These are phyloP conservation scores for Ogataea kodamae DNA, from an alignment of 805 yeast genomes.

Conservation along the genomic window DNA sequence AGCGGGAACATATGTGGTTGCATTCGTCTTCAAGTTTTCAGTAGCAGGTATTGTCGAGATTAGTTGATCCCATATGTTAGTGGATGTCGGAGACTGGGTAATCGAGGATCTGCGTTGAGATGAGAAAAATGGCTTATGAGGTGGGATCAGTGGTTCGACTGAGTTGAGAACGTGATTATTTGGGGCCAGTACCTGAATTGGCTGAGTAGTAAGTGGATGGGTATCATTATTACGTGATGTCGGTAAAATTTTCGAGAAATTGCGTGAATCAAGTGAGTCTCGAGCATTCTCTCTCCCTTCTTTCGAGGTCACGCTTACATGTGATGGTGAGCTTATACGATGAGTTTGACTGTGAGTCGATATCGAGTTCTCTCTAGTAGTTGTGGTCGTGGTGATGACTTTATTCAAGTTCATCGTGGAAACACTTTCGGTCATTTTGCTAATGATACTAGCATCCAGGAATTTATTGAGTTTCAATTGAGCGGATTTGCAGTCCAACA, in stretches of 20 bases:
- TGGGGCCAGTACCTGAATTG: constrained; percentile 18
- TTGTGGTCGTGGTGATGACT: constrained; percentile 25
- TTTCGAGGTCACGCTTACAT: constrained; percentile 6
- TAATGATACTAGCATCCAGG: constrained; percentile 34
- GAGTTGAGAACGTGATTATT: constrained; percentile 25
- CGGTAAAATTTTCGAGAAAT: constrained; percentile 1
- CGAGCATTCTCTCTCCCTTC: constrained; percentile 9
- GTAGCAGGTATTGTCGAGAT: constrained; percentile 9
- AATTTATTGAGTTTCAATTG: constrained; percentile 41
- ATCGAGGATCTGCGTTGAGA: constrained; percentile 11
- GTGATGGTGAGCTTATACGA: constrained; percentile 10
- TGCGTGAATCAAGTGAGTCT: constrained; percentile 7
- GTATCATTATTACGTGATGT: constrained; percentile 4
- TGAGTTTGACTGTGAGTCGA: constrained; percentile 3
- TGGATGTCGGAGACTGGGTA: constrained; percentile 20
- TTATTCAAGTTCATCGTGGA: constrained; percentile 33
- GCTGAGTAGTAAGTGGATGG: constrained; percentile 5
- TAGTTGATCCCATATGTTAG: constrained; percentile 21
- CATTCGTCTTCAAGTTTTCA: constrained; percentile 8
- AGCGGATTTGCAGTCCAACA: constrained; percentile 49
- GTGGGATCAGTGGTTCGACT: constrained; percentile 16
- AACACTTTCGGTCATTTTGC: constrained; percentile 37
- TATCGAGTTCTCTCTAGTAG: constrained; percentile 13
- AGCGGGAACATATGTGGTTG: constrained; percentile 7
- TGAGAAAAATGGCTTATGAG: constrained; percentile 24